A percentile compares a stretch with the other conserved stretches of the same genome.
phyloP scores from a whole-genome alignment of 768 basidiomycete genomes.

The Naganishia vishniacii region DNA sequence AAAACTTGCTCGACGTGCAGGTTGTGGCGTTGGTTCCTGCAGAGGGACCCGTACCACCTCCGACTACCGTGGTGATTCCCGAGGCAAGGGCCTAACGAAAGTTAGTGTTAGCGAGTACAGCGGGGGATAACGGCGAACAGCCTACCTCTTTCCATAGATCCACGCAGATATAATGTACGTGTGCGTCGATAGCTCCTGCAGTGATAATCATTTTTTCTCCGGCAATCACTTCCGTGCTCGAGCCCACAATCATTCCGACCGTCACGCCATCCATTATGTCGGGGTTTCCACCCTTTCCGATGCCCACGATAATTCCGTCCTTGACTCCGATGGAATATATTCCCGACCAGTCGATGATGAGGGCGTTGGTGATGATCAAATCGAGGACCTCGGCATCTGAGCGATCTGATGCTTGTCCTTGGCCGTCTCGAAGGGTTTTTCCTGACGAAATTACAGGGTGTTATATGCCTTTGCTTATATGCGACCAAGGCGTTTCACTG shows the following conservation, averaged over 20 bases:
- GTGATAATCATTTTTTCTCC: constrained; percentile 92
- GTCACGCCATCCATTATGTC: constrained; percentile 81
- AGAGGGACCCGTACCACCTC: constrained; percentile 90
- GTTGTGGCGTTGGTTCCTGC: constrained; percentile 89
- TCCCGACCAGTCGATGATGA: constrained; percentile 89
- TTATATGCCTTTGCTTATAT: background rate
- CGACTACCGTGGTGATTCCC: constrained; percentile 89
- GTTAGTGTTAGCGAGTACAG: background rate
- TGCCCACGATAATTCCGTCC: constrained; percentile 69
- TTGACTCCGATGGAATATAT: constrained; percentile 95
- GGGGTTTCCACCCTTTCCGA: constrained; percentile 97
- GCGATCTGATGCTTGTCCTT: constrained; percentile 82
- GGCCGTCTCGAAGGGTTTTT: constrained; percentile 90
- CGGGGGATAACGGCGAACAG: constrained; percentile 18
- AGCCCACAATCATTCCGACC: constrained; percentile 70
- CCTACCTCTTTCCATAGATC: constrained; percentile 78
- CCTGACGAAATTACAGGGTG: constrained; percentile 52
- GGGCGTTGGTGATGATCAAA: constrained; percentile 87
- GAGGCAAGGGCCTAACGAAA: constrained; percentile 42
- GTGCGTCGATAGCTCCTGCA: constrained; percentile 84
- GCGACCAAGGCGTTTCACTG: constrained; percentile 24
- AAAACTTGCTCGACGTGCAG: constrained; percentile 83
- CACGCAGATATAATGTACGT: constrained; percentile 92
- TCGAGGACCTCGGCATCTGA: constrained; percentile 68
- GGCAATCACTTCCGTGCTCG: constrained; percentile 85